Conservation (phyloP, 768 basidiomycete species). For the Trametes coccinea region DNA sequence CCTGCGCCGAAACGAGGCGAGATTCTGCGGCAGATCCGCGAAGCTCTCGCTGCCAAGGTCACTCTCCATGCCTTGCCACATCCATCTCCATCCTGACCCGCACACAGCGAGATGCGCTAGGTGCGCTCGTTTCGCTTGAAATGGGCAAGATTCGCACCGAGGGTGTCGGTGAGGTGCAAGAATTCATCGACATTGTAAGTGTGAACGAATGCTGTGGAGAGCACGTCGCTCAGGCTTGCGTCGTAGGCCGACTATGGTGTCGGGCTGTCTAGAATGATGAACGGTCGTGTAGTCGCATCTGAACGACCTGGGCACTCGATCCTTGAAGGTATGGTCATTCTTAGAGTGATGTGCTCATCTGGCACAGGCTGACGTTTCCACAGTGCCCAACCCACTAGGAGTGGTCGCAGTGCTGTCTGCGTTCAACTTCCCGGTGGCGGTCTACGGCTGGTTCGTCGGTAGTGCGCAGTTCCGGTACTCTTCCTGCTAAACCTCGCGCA, state of each 20-base stretch:
- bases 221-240: not conserved
- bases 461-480: not conserved
- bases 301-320: constrained; percentile 91
- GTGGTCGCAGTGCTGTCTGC: constrained; percentile 76
- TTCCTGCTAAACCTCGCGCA: not conserved
- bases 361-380: not conserved
- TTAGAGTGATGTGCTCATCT: not conserved
- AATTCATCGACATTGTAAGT: constrained; percentile 91
- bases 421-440: constrained; percentile 96
- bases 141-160: constrained; percentile 93
- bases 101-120: constrained; percentile 69
- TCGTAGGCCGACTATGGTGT: constrained; percentile 90
- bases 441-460: constrained; percentile 75
- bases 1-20: constrained; percentile 91
- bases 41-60: constrained; percentile 78
- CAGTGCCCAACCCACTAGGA: constrained; percentile 89
- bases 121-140: constrained; percentile 81
- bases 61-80: constrained; percentile 6
- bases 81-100: not conserved
- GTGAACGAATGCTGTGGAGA: not conserved
- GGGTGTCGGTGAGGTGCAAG: constrained; percentile 91
- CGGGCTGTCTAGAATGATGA: constrained; percentile 93
- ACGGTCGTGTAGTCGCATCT: constrained; percentile 82
- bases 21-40: constrained; percentile 82
- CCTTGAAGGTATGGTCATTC: constrained; percentile 64